Conservation (phyloP, 805 yeast species). For the Komagataella kurtzmanii region DNA sequence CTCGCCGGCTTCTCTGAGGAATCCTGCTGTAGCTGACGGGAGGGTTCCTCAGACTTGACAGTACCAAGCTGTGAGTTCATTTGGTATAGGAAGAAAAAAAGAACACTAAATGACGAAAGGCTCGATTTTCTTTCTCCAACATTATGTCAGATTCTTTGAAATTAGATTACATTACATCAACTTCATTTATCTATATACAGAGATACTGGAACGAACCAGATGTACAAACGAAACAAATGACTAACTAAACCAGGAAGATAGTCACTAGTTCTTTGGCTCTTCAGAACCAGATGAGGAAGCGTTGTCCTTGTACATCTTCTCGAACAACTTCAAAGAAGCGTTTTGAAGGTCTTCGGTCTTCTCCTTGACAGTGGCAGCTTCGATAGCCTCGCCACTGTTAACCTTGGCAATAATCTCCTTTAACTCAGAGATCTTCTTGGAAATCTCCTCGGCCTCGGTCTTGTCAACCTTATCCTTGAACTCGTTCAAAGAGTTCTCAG, state of each 20-base stretch:
- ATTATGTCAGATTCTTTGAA: not conserved
- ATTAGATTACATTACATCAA: not conserved
- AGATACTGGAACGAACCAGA: not conserved
- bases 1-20: not conserved
- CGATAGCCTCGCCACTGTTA: constrained; percentile 35
- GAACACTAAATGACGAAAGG: not conserved
- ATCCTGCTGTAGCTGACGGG: not conserved
- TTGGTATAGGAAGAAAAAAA: not conserved
- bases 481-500: constrained; percentile 74
- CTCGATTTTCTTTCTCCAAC: not conserved
- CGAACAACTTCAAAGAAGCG: constrained; percentile 64
- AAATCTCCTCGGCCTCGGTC: constrained; percentile 32
- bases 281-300: constrained; percentile 3
- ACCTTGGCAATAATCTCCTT: constrained; percentile 56
- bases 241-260: not conserved
- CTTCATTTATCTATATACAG: not conserved
- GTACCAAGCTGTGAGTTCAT: not conserved
- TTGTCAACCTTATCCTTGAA: constrained; percentile 49
- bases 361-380: constrained; percentile 40
- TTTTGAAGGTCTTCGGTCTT: constrained; percentile 67
- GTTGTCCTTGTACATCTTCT: constrained; percentile 42
- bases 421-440: constrained; percentile 40
- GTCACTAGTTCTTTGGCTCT: constrained; percentile 9
- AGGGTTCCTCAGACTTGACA: not conserved
- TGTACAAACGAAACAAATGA: not conserved